Percentiles rank a stretch among this genome's conserved stretches.
Evolutionary conservation across 2,329 filamentous ascomycete species (phyloP).

Genomic region (Scedosporium aurantiacum): DNA sequence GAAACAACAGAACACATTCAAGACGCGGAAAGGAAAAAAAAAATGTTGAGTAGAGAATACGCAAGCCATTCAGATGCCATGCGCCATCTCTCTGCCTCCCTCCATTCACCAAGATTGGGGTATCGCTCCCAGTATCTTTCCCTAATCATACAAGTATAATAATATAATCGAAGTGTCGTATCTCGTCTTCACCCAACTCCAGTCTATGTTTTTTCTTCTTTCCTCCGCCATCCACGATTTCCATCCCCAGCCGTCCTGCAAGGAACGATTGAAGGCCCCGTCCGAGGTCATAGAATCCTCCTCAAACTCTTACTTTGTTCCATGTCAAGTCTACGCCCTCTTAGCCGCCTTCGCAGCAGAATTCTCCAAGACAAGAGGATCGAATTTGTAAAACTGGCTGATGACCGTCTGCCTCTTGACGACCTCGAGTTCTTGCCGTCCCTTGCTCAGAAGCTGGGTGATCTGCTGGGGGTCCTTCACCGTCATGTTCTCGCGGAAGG

Average conservation of each 20-base stretch:
- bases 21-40: neutral
- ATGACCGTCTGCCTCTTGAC: conserved; percentile 95
- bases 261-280: neutral
- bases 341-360: neutral
- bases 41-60: neutral
- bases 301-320: neutral
- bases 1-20: neutral
- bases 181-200: neutral
- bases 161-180: neutral
- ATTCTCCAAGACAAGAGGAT: conserved; percentile 76
- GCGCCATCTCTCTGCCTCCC: neutral
- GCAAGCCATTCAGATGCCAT: neutral
- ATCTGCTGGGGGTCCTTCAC: conserved; percentile 65
- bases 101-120: neutral
- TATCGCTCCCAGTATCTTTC: neutral
- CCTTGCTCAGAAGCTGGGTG: conserved; percentile 84
- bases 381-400: conserved; percentile 88
- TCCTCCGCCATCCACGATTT: neutral
- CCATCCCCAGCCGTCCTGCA: neutral
- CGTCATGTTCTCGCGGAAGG: conserved; percentile 69
- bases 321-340: neutral
- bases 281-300: no score
- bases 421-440: conserved; percentile 73
- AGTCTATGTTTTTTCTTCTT: neutral
- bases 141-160: neutral